Conservation (phyloP, 352 stramenopile genomes). For the Pelagophyceae sp. region DNA sequence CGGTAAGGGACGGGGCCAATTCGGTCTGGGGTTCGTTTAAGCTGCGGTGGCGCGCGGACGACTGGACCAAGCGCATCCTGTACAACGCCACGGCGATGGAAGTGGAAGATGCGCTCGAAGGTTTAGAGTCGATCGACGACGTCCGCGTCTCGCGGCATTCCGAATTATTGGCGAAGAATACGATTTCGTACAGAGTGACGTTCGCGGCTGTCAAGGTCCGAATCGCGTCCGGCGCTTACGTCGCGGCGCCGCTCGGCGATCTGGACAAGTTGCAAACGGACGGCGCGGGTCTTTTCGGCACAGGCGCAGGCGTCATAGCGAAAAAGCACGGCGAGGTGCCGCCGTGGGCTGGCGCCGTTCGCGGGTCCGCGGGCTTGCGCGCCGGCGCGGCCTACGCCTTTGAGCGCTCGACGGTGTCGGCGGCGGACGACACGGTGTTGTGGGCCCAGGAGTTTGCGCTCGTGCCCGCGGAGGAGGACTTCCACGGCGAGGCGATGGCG, state of each 20-base stretch:
- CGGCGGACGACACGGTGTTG: conserved; percentile 27
- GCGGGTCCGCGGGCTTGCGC: conserved; percentile 31
- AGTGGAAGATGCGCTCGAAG: conserved; percentile 35
- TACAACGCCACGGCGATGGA: conserved; percentile 38
- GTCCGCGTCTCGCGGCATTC: conserved; percentile 35
- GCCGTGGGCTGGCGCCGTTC: background rate
- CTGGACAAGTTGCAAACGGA: conserved; percentile 35
- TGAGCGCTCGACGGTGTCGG: conserved; percentile 35
- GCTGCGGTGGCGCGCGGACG: conserved; percentile 37
- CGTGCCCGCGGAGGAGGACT: conserved; percentile 35
- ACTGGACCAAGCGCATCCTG: conserved; percentile 25
- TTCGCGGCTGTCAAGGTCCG: conserved; percentile 43
- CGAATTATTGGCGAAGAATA: conserved; percentile 31
- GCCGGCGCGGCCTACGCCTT: conserved; percentile 32
- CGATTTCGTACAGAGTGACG: conserved; percentile 40
- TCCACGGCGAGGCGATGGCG: conserved; percentile 28
- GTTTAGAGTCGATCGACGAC: conserved; percentile 42
- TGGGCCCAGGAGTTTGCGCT: conserved; percentile 41
- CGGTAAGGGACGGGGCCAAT: conserved; percentile 36
- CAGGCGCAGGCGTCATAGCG: conserved; percentile 27
- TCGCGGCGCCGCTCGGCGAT: conserved; percentile 39
- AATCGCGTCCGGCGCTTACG: conserved; percentile 39
- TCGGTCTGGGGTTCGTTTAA: conserved; percentile 42
- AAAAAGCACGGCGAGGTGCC: background rate
- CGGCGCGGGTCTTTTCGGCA: conserved; percentile 38